Base-by-base conservation (phyloP, 441 rosid species). In the Jatropha multifida region DNA sequence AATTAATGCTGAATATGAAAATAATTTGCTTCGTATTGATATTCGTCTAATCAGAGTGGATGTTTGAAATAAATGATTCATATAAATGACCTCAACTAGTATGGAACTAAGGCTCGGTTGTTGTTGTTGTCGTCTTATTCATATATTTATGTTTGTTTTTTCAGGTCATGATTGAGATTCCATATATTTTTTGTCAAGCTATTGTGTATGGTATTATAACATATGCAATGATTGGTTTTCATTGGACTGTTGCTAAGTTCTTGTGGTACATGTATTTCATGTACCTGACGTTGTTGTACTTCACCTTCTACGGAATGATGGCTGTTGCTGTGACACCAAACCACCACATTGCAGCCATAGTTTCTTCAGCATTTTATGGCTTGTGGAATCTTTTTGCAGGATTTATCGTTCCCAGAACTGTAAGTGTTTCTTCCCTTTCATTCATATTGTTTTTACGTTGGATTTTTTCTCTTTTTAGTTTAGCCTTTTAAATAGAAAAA, bases 261-360 rank as follows among this genome's bases (percentile, higher is more conserved):
- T 81, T 94, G 3, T 92, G 97, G 98, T 90, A 89, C 74, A 59
- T 90, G 11, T 93, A 86, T 89, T 92, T 84, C 80, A 85, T 88
- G 90, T 90, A 69, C 81, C 85, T 86, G 83, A 88, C 96, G 2
- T 69, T 94, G 18, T 72, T 90, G 59, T 89, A 92, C 84, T 94
- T 89, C 94, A 94, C 97, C 76, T 92, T 78, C 82, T 92, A 87
- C 14, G 96, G 91, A 9, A 89, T 90, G 92, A 90, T 92, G 98
- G 32, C 88, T 3, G 90, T 92, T 15, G 94, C 94, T 2, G 48
- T 89, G 70, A 87, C 97, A 1, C 98, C 98, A 1, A 89, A 94
- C 72, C 80, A 83, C 82, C 88, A 86, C 69, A 83, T 92, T 32
- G 89, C 97, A 2, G 44, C 81, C 77, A 87, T 92, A n/a, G 74